phyloP scores from a whole-genome alignment of 306 rosid species.

The Sicyos baderoa region DNA sequence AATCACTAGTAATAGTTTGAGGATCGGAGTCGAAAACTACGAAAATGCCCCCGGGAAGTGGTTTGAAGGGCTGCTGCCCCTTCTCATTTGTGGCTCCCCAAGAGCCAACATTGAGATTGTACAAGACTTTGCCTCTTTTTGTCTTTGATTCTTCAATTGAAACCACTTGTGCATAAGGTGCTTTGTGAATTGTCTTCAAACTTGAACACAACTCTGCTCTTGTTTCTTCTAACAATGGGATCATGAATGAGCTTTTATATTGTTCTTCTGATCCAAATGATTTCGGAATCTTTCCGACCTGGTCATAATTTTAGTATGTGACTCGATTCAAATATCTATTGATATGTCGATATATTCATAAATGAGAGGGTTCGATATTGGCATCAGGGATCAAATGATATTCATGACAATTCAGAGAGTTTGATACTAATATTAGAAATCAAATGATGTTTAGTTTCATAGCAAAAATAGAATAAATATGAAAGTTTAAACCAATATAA shows the following conservation, averaged over 20 bases:
- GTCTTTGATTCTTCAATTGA: constrained; percentile 19
- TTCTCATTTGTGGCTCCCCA: constrained; percentile 33
- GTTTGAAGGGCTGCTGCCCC: constrained; percentile 37
- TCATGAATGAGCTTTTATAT: constrained; percentile 34
- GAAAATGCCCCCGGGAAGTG: constrained; percentile 46
- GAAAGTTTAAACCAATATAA: too few species aligned
- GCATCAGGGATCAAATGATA: too few species aligned
- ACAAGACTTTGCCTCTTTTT: constrained; percentile 12
- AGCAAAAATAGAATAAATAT: too few species aligned
- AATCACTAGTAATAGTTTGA: constrained; percentile 18
- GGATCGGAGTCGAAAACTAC: constrained; percentile 42
- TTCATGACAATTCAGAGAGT: too few species aligned
- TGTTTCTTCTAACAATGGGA: constrained; percentile 55
- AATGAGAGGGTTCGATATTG: too few species aligned
- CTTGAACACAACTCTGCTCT: constrained; percentile 36
- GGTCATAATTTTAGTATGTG: not conserved
- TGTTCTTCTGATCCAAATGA: constrained; percentile 30
- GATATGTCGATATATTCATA: too few species aligned
- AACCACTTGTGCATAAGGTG: constrained; percentile 45
- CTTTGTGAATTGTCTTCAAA: constrained; percentile 32
- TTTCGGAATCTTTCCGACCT: constrained; percentile 33
- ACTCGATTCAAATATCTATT: not conserved
- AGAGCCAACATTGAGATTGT: constrained; percentile 19
- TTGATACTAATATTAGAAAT: too few species aligned
- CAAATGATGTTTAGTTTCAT: too few species aligned